Evolutionary conservation across 352 stramenopile species (phyloP).

Genomic region (Elongisporangium prolatum): DNA sequence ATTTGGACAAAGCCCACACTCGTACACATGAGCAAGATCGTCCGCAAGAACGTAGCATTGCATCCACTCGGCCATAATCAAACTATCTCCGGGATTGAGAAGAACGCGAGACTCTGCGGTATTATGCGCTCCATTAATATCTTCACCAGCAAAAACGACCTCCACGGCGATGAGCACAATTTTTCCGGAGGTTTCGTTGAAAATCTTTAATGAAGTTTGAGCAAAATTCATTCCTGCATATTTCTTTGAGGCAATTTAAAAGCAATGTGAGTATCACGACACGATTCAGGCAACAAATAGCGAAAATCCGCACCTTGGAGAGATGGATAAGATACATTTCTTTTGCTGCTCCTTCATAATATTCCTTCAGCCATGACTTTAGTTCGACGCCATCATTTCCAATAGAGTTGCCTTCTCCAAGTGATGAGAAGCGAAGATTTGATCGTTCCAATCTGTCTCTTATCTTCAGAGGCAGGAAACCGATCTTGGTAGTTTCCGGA

Average conservation of each 20-base stretch:
- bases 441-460: slow-evolving; percentile 28
- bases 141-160: slow-evolving; percentile 49
- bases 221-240: slow-evolving; percentile 72
- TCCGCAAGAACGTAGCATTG: slow-evolving; percentile 86
- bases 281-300: not conserved
- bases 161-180: slow-evolving; percentile 80
- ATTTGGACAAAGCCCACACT: slow-evolving; percentile 49
- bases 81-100: slow-evolving; percentile 66
- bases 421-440: slow-evolving; percentile 6
- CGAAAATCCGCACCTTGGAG: slow-evolving; percentile 44
- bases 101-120: slow-evolving; percentile 58
- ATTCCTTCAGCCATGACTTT: slow-evolving; percentile 58
- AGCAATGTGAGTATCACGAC: too few species aligned
- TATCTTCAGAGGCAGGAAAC: slow-evolving; percentile 12
- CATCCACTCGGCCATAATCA: slow-evolving; percentile 75
- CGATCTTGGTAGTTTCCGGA: slow-evolving; percentile 4
- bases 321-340: slow-evolving; percentile 85
- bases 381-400: not conserved
- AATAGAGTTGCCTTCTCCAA: slow-evolving; percentile 3
- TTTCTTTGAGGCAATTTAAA: too few species aligned
- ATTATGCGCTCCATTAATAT: slow-evolving; percentile 16
- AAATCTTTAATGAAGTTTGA: slow-evolving; percentile 49
- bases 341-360: slow-evolving; percentile 72
- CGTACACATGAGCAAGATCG: slow-evolving; percentile 62
- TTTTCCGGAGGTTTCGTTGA: slow-evolving; percentile 55